Evolutionary conservation across 108 stramenopile genomes (phyloP), one percentile per base, ranked within the genome.

Genomic region (Fragilariopsis cylindrus): DNA sequence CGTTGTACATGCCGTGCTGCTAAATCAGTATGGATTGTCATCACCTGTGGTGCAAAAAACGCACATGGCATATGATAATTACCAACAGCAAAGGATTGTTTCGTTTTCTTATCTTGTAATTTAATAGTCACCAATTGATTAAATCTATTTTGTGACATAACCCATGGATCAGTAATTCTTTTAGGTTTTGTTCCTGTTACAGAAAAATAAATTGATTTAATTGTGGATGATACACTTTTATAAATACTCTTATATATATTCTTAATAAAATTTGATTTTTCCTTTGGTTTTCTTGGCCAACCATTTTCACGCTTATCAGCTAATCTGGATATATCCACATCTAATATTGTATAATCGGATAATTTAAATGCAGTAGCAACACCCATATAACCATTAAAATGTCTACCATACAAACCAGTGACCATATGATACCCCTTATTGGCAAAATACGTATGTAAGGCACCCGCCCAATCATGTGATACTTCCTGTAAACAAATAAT

Each of bases 21-120:
- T 79, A 97, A 70, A 12, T 91, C 89, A 5, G 87, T 52, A 73
- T 95, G 94, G 46, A 92, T 82, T 43, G 88, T 90, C 94, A 96
- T 98, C 7, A 95, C 90, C 54, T 80, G 76, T 0, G 96, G 96
- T 48, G 85, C 84, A 45, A 85, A 86, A 78, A 91, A 99, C 2
- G 93, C 88, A 78, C 98, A 99, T 11, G 98, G 98, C 98, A 99
- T 99, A 88, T 99, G 98, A 76, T 99, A 99, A 50, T 90, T 97
- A 9, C 87, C 89, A 46, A 99, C 75, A 15, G 72, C 84, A 78
- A 95, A 95, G 4, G 80, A 57, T 15, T 60, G 65, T n/a, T 70
- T 70, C 15, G 82, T 69, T 15, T 48, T 71, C 48, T 62, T 79
- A 49, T 91, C 84, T 75, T 80, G 65, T 57, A 96, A 77, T 7